Evolutionary conservation across 1,139 yeast species (phyloP).

Genomic region (Starmera stellimalicola): DNA sequence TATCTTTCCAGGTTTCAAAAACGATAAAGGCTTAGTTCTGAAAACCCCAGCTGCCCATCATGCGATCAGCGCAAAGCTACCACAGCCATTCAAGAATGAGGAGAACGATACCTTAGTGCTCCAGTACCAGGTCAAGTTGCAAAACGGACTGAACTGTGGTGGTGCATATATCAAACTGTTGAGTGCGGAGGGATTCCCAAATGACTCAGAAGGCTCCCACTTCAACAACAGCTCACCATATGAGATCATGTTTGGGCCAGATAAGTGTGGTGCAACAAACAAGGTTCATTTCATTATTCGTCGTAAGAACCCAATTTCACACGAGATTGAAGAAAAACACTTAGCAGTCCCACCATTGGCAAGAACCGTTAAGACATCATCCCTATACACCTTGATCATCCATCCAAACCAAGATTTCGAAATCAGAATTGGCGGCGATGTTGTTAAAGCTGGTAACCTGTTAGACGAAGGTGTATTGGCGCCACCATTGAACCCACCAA

Average conservation of each 20-base stretch:
- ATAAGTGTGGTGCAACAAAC: conserved; percentile 73
- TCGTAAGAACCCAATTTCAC: conserved; percentile 46
- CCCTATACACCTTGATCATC: conserved; percentile 71
- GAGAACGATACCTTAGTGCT: conserved; percentile 63
- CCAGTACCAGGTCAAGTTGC: conserved; percentile 83
- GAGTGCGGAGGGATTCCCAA: conserved; percentile 35
- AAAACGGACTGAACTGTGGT: conserved; percentile 70
- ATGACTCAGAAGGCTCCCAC: conserved; percentile 26
- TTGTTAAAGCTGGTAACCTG: conserved; percentile 60
- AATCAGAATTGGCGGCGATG: conserved; percentile 73
- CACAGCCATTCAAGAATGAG: conserved; percentile 43
- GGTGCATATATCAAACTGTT: conserved; percentile 82
- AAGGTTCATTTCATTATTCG: conserved; percentile 69
- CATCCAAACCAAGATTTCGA: conserved; percentile 59
- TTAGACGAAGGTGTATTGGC: conserved; percentile 40
- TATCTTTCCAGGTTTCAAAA: conserved; percentile 45
- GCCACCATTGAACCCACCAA: conserved; percentile 60
- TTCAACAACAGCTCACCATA: conserved; percentile 61
- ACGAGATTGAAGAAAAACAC: conserved; percentile 58
- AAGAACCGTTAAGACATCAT: conserved; percentile 40
- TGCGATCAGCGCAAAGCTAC: conserved; percentile 60
- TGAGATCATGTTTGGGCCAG: conserved; percentile 93
- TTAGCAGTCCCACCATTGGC: conserved; percentile 60
- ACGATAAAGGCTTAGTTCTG: conserved; percentile 68
- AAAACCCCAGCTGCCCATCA: conserved; percentile 71